phyloP scores from a whole-genome alignment of 345 rosid species.

The Salix purpurea region DNA sequence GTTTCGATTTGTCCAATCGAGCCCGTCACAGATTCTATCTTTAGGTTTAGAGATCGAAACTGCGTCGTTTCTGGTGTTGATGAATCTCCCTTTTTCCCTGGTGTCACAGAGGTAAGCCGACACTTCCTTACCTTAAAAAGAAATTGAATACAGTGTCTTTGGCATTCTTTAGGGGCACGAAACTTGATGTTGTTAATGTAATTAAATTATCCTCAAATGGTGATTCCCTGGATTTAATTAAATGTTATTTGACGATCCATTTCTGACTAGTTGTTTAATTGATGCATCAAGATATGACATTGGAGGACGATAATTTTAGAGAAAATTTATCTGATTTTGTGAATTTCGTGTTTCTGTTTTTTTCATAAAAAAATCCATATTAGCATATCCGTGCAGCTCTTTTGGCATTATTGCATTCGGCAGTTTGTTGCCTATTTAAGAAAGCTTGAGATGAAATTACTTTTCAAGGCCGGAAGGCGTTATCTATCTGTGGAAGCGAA shows the following conservation, averaged over 20 bases:
- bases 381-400: neutral
- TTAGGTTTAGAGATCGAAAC: slow-evolving; percentile 42
- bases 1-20: slow-evolving; percentile 43
- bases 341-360: neutral
- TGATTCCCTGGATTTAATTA: too few species aligned
- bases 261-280: neutral
- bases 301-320: neutral
- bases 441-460: neutral
- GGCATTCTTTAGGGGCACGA: neutral
- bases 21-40: slow-evolving; percentile 45
- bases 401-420: neutral
- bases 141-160: neutral
- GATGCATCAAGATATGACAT: neutral
- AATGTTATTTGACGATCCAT: neutral
- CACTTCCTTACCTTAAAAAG: neutral
- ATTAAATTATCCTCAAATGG: neutral
- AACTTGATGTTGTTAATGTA: neutral
- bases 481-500: neutral
- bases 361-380: neutral
- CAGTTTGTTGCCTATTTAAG: neutral
- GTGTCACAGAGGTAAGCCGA: slow-evolving; percentile 58
- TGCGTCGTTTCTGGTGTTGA: slow-evolving; percentile 29
- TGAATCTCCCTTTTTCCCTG: slow-evolving; percentile 33
- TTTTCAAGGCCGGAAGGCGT: neutral
- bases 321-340: neutral